Base-by-base conservation (phyloP, 148 eudicot genomes). In the Linanthus parryae region DNA sequence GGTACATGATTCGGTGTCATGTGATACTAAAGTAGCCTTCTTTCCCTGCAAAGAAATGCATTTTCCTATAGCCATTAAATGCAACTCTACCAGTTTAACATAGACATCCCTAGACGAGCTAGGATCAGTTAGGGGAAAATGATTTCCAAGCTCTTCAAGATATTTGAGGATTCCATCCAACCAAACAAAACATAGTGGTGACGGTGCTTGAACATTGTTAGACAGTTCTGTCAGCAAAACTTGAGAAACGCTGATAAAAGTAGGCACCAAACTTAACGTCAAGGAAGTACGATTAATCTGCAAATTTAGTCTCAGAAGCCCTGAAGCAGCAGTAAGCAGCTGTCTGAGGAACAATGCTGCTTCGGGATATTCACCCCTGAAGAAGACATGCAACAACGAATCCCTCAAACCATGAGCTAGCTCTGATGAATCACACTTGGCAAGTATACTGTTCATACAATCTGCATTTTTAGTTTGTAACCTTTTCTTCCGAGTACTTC, bases 31-130 rank as follows among this genome's bases (percentile, higher is more conserved):
- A 45, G 65, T 73, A 44, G 96, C 90, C 43, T 57, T 52, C 63
- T 92, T 92, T 31, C 86, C 94, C 62, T 88, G 94, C 44, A 88
- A 81, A 18, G 67, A 64, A 56, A 80, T 88, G 80, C 99, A 92
- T 67, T 74, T 88, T 53, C 99, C 99, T 37, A 88, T 73, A 54
- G 79, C 85, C 56, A 48, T 62, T 25, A 88, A 47, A 67, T 92
- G 89, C 35, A 92, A 67, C 35, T 72, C 77, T 36, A 92, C 57
- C 30, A 87, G 61, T 69, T 71, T 73, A 50, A 61, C 70, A 60
- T 76, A 84, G 36, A 72, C 49, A 54, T 64, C 42, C 60, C 62
- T 55, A 42, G 95, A 66, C 47, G 58, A 27, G 4, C 52, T 37
- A 47, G 80, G 68, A 59, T 69, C 68, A 29, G 65, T 59, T 17